A percentile compares a stretch with the other conserved stretches of the same genome.
phyloP scores from a whole-genome alignment of 345 rosid species.

The Moringa oleifera region DNA sequence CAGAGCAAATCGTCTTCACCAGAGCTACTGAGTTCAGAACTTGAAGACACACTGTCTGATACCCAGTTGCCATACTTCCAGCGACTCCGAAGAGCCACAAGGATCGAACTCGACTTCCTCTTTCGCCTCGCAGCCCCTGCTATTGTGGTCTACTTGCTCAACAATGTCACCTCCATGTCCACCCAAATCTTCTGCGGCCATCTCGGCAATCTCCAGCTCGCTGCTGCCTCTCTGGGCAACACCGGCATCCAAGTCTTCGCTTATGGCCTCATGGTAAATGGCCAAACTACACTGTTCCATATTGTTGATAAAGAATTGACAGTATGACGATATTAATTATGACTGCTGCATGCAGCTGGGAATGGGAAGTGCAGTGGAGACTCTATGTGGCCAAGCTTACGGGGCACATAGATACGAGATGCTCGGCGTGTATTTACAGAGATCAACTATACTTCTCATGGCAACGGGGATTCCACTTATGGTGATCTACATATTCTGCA shows the following conservation, averaged over 20 bases:
- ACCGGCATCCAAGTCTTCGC: slow-evolving; percentile 49
- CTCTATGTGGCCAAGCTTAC: too few relatives aligned
- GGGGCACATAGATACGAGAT: too few relatives aligned
- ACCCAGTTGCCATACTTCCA: slow-evolving; percentile 20
- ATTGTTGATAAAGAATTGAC: too few relatives aligned
- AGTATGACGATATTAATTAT: too few relatives aligned
- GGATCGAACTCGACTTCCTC: slow-evolving; percentile 44
- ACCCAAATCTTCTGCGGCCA: slow-evolving; percentile 60
- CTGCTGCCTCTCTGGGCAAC: slow-evolving; percentile 56
- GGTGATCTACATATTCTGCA: too few relatives aligned
- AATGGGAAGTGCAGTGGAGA: too few relatives aligned
- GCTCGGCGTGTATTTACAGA: too few relatives aligned
- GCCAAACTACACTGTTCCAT: too few relatives aligned
- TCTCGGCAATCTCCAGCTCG: slow-evolving; percentile 60
- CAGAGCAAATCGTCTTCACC: background rate
- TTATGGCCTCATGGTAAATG: slow-evolving; percentile 43
- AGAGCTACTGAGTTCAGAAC: slow-evolving; percentile 28
- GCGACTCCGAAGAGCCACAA: slow-evolving; percentile 35
- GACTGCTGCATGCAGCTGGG: too few relatives aligned
- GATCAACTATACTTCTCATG: too few relatives aligned
- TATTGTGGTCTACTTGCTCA: slow-evolving; percentile 49
- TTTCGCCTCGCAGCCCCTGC: slow-evolving; percentile 54
- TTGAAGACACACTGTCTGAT: slow-evolving; percentile 46
- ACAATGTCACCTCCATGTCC: slow-evolving; percentile 46
- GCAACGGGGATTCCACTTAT: too few relatives aligned